Evolutionary conservation across 768 basidiomycete species (phyloP).

Genomic region (Suillus luteus): DNA sequence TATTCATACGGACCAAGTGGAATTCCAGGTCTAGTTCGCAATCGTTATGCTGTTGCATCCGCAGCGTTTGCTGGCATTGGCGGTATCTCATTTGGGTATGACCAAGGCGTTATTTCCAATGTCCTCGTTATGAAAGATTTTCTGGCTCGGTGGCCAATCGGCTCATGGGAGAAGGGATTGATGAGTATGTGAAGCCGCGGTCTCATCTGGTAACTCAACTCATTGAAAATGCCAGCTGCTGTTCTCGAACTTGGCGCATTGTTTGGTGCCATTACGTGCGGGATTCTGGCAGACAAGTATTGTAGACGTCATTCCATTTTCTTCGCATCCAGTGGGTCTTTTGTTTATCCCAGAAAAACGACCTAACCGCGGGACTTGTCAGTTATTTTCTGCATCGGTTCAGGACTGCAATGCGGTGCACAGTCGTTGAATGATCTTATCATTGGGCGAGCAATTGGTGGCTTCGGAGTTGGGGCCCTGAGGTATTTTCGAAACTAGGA

Average conservation of each 20-base stretch:
- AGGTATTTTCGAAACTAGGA: conserved; percentile 41
- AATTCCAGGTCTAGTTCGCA: conserved; percentile 60
- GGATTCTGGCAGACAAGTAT: conserved; percentile 66
- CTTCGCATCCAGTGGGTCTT: conserved; percentile 60
- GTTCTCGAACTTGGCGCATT: conserved; percentile 77
- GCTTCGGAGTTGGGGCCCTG: conserved; percentile 77
- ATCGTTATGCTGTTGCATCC: conserved; percentile 65
- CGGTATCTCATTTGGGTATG: conserved; percentile 79
- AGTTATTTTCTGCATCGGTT: conserved; percentile 76
- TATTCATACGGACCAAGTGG: conserved; percentile 79
- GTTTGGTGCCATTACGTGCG: conserved; percentile 69
- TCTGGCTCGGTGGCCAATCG: conserved; percentile 63
- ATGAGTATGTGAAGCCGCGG: conserved; percentile 58
- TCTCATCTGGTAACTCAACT: conserved; percentile 3
- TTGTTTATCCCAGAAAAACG: not conserved
- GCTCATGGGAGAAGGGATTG: conserved; percentile 70
- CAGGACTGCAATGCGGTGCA: conserved; percentile 66
- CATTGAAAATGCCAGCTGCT: conserved; percentile 51
- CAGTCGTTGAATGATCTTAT: conserved; percentile 56
- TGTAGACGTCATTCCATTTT: conserved; percentile 71
- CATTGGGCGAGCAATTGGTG: conserved; percentile 73
- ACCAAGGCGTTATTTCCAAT: conserved; percentile 86
- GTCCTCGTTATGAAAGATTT: conserved; percentile 85
- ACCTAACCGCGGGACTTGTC: not conserved
- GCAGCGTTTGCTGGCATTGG: conserved; percentile 78